Evolutionary conservation across 495 filamentous ascomycete genomes (phyloP), one percentile per base, ranked within the genome.

Genomic region (Beverwykella pulmonaria): DNA sequence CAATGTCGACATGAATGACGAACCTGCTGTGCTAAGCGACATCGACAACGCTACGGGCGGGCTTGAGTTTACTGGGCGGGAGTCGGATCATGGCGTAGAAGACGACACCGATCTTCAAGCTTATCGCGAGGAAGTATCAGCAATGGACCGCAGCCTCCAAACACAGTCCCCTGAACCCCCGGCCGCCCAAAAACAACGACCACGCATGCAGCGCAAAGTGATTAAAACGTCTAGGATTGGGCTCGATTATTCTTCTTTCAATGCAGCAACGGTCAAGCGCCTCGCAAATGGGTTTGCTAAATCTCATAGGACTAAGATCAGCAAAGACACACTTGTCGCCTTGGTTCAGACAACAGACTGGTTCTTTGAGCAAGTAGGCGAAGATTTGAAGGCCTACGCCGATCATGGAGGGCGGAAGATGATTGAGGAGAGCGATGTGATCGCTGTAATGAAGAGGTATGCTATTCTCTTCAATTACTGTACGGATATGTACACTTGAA

Each of bases 301-400:
- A 55, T 81, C 83, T 10, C 80, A 82, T 59, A 90, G 87, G 65
- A 75, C 83, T 0, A 89, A 85, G 67, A 85, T 97, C 55, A 85
- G 80, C 63, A 86, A 88, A 39, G 89, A 92, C 29, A 86, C 88
- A 1, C 78, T 96, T 56, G 82, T 83, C 19, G 86, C 86, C 25
- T 87, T 97, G 39, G 85, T 88, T 73, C 86, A 90, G 71, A 90
- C 91, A 17, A 89, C 88, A 19, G 90, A 93, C 34, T 92, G 89
- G 87, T 97, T 91, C 76, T 95, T 96, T 72, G 89, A 93, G 71
- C 92, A 96, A 75, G 80, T 88, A 15, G 84, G 89, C 60, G 90
- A 90, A 25, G 91, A 95, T 71, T 79, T 97, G 63, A 84, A 83
- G 2, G 86, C 82, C 1, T 97, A 92, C 76, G 89, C 92, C 9